Evolutionary conservation across 176 grass and related monocot species (phyloP), one percentile per base, ranked within the genome.

Genomic region (Carex parvula): DNA sequence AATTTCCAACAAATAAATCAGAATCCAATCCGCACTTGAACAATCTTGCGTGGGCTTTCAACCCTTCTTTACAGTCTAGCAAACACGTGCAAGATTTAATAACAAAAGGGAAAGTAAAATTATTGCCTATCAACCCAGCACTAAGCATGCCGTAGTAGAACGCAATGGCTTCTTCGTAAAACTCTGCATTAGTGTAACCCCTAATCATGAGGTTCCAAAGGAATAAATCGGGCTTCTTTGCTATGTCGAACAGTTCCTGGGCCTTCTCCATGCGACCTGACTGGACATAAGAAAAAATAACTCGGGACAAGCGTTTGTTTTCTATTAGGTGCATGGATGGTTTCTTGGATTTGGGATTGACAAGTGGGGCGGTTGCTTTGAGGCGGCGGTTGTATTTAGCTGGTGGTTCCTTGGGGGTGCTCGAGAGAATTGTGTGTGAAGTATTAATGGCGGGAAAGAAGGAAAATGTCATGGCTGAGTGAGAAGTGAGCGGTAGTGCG

Each of bases 131-230:
- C 11, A 83, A 84, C 20, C 92, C 86, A 8, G 84, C 90, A 5
- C 8, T 22, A 10, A 86, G 85, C 95, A 98, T 98, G 66, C 39
- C 60, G 20, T 84, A 50, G 84, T 94, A 94, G 11, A 85, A 84
- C 5, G 63, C 66, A 61, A 94, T 63, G 29, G 88, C 88, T 41
- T 89, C 83, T 64, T 72, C 52, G 66, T 87, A 89, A 53, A 81
- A 86, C 68, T 86, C 87, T 12, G 88, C 82, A 64, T 91, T 84
- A 16, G 92, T 83, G 79, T 92, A 90, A 37, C 86, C 91, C 41
- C 89, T 94, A 84, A 98, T 94, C 81, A 98, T 88, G 74, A 87
- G 60, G 79, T 98, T 98, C 91, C 92, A 90, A 44, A 94, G 89
- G 76, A 94, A 94, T 4, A 84, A 75, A 70, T 87, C 86, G 1